These are phyloP conservation scores for Nitzschia inconspicua DNA, from an alignment of 108 stramenopile species.

Conservation along the genomic window DNA sequence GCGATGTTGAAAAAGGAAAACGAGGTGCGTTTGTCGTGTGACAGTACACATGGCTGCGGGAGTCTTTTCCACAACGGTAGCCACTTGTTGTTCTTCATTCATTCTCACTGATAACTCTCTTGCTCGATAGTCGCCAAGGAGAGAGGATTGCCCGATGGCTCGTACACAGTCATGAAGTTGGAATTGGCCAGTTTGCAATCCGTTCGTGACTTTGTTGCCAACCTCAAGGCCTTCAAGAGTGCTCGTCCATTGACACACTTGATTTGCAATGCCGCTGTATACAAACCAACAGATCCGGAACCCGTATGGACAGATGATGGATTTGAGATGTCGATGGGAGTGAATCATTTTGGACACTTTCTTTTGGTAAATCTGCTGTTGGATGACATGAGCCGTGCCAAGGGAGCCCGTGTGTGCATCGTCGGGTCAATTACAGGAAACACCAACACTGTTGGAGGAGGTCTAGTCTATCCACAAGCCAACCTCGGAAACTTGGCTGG, in stretches of 20 bases:
- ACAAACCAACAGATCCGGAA: conserved; percentile 86
- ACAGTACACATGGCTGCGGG: background rate
- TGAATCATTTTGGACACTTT: conserved; percentile 97
- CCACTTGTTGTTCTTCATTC: background rate
- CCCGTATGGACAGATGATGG: conserved; percentile 94
- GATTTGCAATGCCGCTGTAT: conserved; percentile 97
- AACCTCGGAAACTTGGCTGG: conserved; percentile 90
- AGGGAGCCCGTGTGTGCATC: conserved; percentile 85
- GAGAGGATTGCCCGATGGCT: conserved; percentile 61
- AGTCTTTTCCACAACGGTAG: background rate
- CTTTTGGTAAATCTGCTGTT: conserved; percentile 84
- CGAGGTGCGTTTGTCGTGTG: conserved; percentile 37
- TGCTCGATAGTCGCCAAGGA: conserved; percentile 66
- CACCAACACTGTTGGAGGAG: conserved; percentile 91
- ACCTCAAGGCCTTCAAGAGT: conserved; percentile 93
- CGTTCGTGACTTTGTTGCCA: conserved; percentile 89
- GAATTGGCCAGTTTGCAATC: conserved; percentile 88
- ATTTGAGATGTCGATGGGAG: conserved; percentile 96
- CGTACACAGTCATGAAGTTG: conserved; percentile 86
- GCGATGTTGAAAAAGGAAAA: conserved; percentile 89
- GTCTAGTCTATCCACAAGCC: conserved; percentile 88
- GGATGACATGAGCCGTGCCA: conserved; percentile 90
- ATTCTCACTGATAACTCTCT: background rate
- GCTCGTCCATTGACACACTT: conserved; percentile 81
- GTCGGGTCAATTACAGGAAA: conserved; percentile 95